A percentile compares a stretch with the other conserved stretches of the same genome.
Conservation (phyloP, 352 stramenopile genomes). For the Phytophthora ramorum region DNA sequence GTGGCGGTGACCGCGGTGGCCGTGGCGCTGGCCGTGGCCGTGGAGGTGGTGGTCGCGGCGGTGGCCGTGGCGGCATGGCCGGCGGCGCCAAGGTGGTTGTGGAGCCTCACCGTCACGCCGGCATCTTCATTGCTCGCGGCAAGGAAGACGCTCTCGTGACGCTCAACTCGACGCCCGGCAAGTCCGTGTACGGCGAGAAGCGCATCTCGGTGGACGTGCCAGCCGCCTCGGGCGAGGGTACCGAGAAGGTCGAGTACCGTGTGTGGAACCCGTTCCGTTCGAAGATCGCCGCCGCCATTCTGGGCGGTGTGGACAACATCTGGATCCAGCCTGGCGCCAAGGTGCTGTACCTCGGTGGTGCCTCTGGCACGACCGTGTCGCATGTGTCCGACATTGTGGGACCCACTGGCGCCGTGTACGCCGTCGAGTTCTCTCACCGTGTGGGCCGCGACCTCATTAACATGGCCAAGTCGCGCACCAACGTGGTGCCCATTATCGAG, state of each 20-base stretch:
- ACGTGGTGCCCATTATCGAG: conserved; percentile 99
- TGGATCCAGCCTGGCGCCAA: conserved; percentile 98
- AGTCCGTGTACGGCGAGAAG: conserved; percentile 99
- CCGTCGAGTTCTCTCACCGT: conserved; percentile 99
- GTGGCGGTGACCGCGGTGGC: conserved; percentile 49
- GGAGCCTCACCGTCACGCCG: conserved; percentile 98
- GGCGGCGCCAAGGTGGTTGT: conserved; percentile 97
- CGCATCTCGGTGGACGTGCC: conserved; percentile 98
- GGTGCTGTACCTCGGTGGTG: conserved; percentile 99
- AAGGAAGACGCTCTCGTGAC: conserved; percentile 99
- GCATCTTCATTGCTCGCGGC: conserved; percentile 98
- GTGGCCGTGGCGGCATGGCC: conserved; percentile 91
- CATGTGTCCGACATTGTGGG: conserved; percentile 99
- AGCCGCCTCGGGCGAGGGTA: conserved; percentile 86
- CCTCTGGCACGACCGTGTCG: conserved; percentile 98
- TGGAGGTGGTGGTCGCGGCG: conserved; percentile 60
- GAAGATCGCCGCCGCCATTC: conserved; percentile 98
- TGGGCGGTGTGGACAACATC: conserved; percentile 99
- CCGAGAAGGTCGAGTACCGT: conserved; percentile 99
- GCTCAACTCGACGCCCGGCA: conserved; percentile 98
- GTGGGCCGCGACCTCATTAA: conserved; percentile 99
- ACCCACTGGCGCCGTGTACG: conserved; percentile 97
- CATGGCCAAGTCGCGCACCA: conserved; percentile 98
- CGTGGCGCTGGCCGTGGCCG: conserved; percentile 49
- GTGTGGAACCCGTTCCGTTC: conserved; percentile 99